Percentiles rank a stretch among this genome's conserved stretches.
Evolutionary conservation across 2,329 filamentous ascomycete species (phyloP).

Genomic region (Fusarium coicis): DNA sequence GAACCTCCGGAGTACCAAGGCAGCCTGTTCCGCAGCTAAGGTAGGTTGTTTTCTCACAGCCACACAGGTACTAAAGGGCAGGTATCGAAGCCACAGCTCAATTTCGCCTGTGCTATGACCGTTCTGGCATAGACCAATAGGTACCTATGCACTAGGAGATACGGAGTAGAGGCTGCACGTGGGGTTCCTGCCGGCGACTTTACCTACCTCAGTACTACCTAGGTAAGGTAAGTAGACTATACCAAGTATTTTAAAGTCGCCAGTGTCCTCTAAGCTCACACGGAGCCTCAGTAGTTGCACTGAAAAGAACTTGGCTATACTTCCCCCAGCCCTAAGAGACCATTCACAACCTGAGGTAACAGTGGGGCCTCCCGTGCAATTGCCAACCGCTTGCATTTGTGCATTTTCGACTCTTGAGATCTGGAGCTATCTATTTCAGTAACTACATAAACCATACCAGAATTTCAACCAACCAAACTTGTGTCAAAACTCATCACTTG

Average conservation of each 20-base stretch:
- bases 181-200: slow-evolving; percentile 16
- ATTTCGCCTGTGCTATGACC: neutral
- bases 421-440: slow-evolving; percentile 29
- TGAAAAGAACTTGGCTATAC: slow-evolving; percentile 4
- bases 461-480: neutral
- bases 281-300: neutral
- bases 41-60: neutral
- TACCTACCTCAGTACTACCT: neutral
- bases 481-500: neutral
- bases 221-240: no score
- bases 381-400: slow-evolving; percentile 34
- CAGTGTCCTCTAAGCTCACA: neutral
- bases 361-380: neutral
- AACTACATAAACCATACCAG: slow-evolving; percentile 25
- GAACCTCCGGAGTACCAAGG: slow-evolving; percentile 24
- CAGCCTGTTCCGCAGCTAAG: slow-evolving; percentile 5
- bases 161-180: slow-evolving; percentile 5
- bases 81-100: slow-evolving; percentile 25
- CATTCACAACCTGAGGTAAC: slow-evolving; percentile 4
- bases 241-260: slow-evolving; percentile 2
- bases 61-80: neutral
- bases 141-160: slow-evolving; percentile 5
- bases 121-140: slow-evolving; percentile 7
- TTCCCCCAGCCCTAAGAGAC: neutral
- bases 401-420: slow-evolving; percentile 30